Evolutionary conservation across 2,329 filamentous ascomycete genomes (phyloP), one percentile per base, ranked within the genome.

Genomic region (Paramyrothecium roridum): DNA sequence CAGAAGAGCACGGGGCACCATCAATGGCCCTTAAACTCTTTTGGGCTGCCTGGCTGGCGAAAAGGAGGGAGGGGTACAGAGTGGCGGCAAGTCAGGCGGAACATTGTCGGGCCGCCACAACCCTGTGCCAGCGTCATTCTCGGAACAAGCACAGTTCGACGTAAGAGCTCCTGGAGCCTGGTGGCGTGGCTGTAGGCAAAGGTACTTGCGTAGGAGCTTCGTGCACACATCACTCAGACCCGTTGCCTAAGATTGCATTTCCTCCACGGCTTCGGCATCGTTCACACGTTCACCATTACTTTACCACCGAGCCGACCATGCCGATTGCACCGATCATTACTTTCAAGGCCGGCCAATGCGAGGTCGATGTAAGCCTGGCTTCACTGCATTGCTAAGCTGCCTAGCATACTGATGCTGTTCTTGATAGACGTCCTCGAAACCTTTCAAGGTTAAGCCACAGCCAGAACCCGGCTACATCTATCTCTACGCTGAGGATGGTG

Each of bases 331-430:
- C 93, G 33, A 83, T 96, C 69, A 93, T 98, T 71, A 96, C 92
- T 17, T 98, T 98, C 83, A 97, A 96, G 82, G 93, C 93, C 61
- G 93, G 93, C 73, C 85, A 84, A 72, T 98, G 93, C 76, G 87
- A 95, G 53, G 72, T 93, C 58, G 87, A 93, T 71, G 92, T 96
- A 77, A 69, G 88, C 52, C 54, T 50, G 37, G 45, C 23, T 45
- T 20, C 52, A 52, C 12, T 45, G 40, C 40, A 52, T 37, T 20
- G 47, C 23, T 40, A 34, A 54, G 55, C 22, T 52, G 55, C 54
- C 53, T 53, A 17, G 21, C 55, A 58, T 55, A 64, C 50, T 63
- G 56, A 61, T 60, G 54, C 57, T 52, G 56, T 53, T 21, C 71
- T 72, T 57, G 61, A 52, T 45, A 74, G 72, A 64, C 65, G 56